Evolutionary conservation across 139 green algal species (phyloP).

Genomic region (Chlamydomonas incerta): DNA sequence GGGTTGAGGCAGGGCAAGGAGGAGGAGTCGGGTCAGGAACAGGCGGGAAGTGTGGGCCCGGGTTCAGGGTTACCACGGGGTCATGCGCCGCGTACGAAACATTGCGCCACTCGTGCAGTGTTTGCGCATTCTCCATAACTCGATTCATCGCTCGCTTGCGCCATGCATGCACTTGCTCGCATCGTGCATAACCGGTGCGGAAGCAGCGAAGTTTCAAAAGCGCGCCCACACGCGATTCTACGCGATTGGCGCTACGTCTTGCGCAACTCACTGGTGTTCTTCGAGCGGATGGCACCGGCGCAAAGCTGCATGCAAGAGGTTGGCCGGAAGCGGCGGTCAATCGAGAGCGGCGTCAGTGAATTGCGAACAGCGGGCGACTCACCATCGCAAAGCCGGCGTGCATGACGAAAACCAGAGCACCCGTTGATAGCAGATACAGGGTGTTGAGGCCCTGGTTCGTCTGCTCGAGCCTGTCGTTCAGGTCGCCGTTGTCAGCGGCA

Average conservation of each 20-base stretch:
- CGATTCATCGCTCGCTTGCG: no score
- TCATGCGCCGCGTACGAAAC: no score
- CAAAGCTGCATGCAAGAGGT: slow-evolving; percentile 68
- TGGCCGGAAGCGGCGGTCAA: background rate
- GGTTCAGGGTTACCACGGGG: no score
- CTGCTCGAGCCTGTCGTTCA: background rate
- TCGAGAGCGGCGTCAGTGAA: background rate
- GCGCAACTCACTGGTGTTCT: slow-evolving; percentile 77
- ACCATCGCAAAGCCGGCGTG: slow-evolving; percentile 93
- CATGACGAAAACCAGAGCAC: slow-evolving; percentile 85
- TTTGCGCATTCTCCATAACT: no score
- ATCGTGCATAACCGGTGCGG: no score
- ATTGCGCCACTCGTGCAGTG: no score
- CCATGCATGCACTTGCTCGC: no score
- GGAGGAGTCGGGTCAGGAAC: background rate
- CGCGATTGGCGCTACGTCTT: no score
- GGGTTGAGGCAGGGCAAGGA: background rate
- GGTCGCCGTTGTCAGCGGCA: background rate
- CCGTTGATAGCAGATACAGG: slow-evolving; percentile 69
- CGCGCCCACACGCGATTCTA: no score
- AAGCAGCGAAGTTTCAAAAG: no score
- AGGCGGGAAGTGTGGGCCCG: no score
- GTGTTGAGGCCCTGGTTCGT: slow-evolving; percentile 51
- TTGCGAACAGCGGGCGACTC: background rate
- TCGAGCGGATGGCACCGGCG: slow-evolving; percentile 84